These are phyloP conservation scores for Colletotrichum tabaci DNA, from an alignment of 2,329 filamentous ascomycete species.

Conservation along the genomic window DNA sequence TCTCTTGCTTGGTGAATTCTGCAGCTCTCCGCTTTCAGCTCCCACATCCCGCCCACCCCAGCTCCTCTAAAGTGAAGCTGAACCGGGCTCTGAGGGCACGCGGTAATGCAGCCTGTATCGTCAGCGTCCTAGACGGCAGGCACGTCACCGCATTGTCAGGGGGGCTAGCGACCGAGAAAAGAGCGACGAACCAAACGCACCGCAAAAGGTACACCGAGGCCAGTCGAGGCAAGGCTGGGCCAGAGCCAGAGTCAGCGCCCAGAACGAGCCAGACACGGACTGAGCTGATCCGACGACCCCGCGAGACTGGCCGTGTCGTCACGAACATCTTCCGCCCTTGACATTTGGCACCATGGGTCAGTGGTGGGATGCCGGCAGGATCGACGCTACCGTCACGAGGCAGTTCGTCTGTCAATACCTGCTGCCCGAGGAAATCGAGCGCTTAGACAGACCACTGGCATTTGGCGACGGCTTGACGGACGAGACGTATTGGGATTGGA, in stretches of 20 bases:
- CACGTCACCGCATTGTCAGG: conserved; percentile 24
- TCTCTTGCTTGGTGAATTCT: conserved; percentile 6
- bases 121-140: conserved; percentile 35
- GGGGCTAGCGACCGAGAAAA: background rate
- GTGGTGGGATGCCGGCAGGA: conserved; percentile 81
- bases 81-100: conserved; percentile 17
- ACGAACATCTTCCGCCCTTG: background rate
- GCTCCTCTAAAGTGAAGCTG: conserved; percentile 25
- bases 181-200: conserved; percentile 15
- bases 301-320: conserved; percentile 17
- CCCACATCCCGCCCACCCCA: conserved; percentile 10
- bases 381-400: conserved; percentile 78
- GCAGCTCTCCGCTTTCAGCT: conserved; percentile 8
- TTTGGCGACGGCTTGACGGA: conserved; percentile 80
- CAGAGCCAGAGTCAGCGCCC: conserved; percentile 6
- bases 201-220: conserved; percentile 5
- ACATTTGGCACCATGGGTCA: conserved; percentile 40
- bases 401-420: conserved; percentile 78
- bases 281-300: conserved; percentile 5
- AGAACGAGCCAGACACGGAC: conserved; percentile 5
- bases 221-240: conserved; percentile 5
- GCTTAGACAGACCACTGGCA: conserved; percentile 73
- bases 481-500: conserved; percentile 85
- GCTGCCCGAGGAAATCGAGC: conserved; percentile 72
- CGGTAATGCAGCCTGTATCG: conserved; percentile 36